phyloP scores from a whole-genome alignment of 176 grass and related monocot genomes.

The Triticum timopheevii region DNA sequence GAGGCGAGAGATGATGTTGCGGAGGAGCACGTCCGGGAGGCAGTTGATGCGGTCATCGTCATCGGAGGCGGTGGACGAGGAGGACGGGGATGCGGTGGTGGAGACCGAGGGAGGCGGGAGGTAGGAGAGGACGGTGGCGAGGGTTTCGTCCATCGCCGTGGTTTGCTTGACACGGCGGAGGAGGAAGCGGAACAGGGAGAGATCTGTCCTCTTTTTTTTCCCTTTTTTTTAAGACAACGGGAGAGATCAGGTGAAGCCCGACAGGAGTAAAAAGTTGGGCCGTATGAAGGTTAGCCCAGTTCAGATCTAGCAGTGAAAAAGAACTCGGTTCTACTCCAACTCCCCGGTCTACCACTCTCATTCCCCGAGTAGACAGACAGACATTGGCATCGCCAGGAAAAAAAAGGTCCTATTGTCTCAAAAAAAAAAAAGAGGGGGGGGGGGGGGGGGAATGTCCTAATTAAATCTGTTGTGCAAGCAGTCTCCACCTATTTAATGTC shows the following conservation, averaged over 20 bases:
- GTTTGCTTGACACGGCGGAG: background rate
- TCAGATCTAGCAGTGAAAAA: background rate
- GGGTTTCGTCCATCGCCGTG: slow-evolving; percentile 31
- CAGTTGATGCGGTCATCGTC: slow-evolving; percentile 26
- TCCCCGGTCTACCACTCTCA: too few relatives aligned
- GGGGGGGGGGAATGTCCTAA: too few relatives aligned
- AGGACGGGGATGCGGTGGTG: background rate
- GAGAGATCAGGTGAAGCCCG: too few relatives aligned
- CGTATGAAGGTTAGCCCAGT: background rate
- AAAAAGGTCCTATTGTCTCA: too few relatives aligned
- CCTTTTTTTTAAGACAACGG: too few relatives aligned
- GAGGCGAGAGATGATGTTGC: slow-evolving; percentile 39
- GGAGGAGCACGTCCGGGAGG: slow-evolving; percentile 38
- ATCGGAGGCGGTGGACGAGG: background rate
- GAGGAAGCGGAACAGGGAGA: background rate
- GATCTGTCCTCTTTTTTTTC: background rate
- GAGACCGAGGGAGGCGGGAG: slow-evolving; percentile 21
- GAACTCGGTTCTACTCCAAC: too few relatives aligned
- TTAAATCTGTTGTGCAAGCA: too few relatives aligned
- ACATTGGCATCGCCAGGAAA: too few relatives aligned
- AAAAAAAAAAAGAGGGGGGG: too few relatives aligned
- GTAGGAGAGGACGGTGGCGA: slow-evolving; percentile 41
- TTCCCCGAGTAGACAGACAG: too few relatives aligned
- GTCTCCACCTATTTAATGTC: too few relatives aligned
- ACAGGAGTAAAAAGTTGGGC: background rate